A percentile compares a stretch with the other conserved stretches of the same genome.
These are phyloP conservation scores for Ailanthus altissimus DNA, from an alignment of 345 rosid genomes.

Conservation along the genomic window DNA sequence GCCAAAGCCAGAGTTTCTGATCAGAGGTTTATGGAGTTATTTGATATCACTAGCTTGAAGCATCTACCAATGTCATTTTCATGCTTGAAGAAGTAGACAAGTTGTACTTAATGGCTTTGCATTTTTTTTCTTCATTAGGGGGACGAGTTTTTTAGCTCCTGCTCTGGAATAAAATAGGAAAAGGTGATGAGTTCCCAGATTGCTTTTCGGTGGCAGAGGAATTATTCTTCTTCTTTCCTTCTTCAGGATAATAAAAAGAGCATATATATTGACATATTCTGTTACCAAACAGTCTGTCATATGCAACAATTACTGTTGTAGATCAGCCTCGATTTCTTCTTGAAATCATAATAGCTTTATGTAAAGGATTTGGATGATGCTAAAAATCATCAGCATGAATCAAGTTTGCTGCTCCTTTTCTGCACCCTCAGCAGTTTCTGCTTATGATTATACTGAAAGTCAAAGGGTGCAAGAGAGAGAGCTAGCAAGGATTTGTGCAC, in stretches of 20 bases:
- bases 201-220: constrained; percentile 35
- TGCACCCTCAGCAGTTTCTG: background rate
- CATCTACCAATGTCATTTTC: constrained; percentile 72
- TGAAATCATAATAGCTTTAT: constrained; percentile 1
- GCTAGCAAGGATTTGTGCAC: background rate
- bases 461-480: background rate
- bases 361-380: constrained; percentile 7
- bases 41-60: constrained; percentile 73
- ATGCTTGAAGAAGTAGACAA: constrained; percentile 48
- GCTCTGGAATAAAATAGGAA: constrained; percentile 41
- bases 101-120: constrained; percentile 25
- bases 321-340: constrained; percentile 4
- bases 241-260: constrained; percentile 19
- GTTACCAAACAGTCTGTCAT: background rate
- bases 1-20: constrained; percentile 92
- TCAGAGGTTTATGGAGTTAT: constrained; percentile 90
- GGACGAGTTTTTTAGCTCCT: constrained; percentile 29
- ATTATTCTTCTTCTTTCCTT: constrained; percentile 27
- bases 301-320: constrained; percentile 1
- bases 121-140: constrained; percentile 24
- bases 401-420: background rate
- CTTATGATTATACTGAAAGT: background rate
- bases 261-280: constrained; percentile 9
- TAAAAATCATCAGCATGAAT: constrained; percentile 2
- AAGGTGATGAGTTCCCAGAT: constrained; percentile 41